Percentiles rank a stretch among this genome's conserved stretches.
phyloP scores from a whole-genome alignment of 371 early-diverging fungal genomes.

The Amoeboradix gromovi region DNA sequence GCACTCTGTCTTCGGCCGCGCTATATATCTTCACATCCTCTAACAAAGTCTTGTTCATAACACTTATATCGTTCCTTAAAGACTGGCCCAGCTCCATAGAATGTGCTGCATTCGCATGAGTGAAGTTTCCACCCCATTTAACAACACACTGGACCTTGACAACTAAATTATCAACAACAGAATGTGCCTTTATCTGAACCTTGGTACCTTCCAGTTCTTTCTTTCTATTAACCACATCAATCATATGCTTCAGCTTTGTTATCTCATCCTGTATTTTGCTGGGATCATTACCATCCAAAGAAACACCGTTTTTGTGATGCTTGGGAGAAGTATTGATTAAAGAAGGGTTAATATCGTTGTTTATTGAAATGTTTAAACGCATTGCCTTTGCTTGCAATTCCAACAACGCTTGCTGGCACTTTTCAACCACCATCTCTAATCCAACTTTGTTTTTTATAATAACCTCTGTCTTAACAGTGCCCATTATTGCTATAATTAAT shows the following conservation, averaged over 20 bases:
- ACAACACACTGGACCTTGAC: constrained; percentile 58
- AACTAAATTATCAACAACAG: constrained; percentile 24
- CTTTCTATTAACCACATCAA: constrained; percentile 44
- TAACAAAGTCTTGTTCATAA: constrained; percentile 51
- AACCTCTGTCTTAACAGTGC: constrained; percentile 39
- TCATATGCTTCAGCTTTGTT: constrained; percentile 24
- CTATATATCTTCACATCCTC: constrained; percentile 57
- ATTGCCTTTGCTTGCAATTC: not conserved
- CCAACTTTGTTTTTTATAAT: constrained; percentile 43
- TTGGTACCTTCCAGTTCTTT: constrained; percentile 58
- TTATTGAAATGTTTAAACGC: not conserved
- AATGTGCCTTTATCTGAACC: constrained; percentile 59
- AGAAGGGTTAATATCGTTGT: not conserved
- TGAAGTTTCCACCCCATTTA: constrained; percentile 78
- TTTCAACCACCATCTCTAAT: constrained; percentile 28
- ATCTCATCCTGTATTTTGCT: not conserved
- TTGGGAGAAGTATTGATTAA: not conserved
- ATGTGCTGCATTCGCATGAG: constrained; percentile 75
- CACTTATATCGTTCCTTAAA: constrained; percentile 56
- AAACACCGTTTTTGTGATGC: not conserved
- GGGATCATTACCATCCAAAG: not conserved
- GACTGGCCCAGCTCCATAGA: constrained; percentile 68
- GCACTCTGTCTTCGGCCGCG: constrained; percentile 60
- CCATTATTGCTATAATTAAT: not conserved
- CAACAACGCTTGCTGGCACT: constrained; percentile 21